Base-by-base conservation (phyloP, 805 yeast species). In the Lipomyces yamanashiensis region DNA sequence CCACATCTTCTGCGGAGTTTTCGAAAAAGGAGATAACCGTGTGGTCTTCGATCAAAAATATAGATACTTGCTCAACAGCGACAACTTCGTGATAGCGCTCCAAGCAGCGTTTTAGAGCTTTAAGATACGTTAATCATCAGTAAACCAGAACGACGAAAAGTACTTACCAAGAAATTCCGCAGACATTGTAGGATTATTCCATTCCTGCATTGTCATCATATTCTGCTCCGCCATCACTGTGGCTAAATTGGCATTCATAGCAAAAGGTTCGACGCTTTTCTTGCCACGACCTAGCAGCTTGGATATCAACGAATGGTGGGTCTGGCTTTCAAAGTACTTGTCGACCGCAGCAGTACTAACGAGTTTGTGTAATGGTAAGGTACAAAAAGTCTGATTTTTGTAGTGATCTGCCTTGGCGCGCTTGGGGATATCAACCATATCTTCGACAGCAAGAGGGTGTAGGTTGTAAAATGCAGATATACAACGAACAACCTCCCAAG, bases 391-490 rank as follows among this genome's bases (percentile, higher is more conserved):
- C 52, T 64, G 86, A 39, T 74, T 75, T 2, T 81, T 78, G 64
- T 82, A 85, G n/a, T 80, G 74, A 67, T 85, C 88, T 49, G 80
- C 78, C 67, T 85, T 85, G 0, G 88, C 84, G 34, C 88, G 74
- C 62, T 84, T 87, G 4, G 88, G 87, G 34, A 84, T 79, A 72
- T 85, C 88, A 51, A 85, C 81, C 85, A 85, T 80, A 70, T 85
- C 88, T 71, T 85, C 88, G 51, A 85, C 76, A 0, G 87, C 84
- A 52, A 85, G 74, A 28, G 85, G 79, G 71, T 85, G 88, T 21
- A 85, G 72, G 19, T 77, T 72, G 70, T 79, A 85, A 54, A 74
- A 73, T 48, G 78, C 73, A 1, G 82, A 80, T 47, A 85, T 76
- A 0, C 79, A 72, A 8, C 82, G 76, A 7, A 85, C 80, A 7